Percentiles rank a stretch among this genome's conserved stretches.
Evolutionary conservation across 2,329 filamentous ascomycete species (phyloP).

Genomic region (Blastomyces gilchristii): DNA sequence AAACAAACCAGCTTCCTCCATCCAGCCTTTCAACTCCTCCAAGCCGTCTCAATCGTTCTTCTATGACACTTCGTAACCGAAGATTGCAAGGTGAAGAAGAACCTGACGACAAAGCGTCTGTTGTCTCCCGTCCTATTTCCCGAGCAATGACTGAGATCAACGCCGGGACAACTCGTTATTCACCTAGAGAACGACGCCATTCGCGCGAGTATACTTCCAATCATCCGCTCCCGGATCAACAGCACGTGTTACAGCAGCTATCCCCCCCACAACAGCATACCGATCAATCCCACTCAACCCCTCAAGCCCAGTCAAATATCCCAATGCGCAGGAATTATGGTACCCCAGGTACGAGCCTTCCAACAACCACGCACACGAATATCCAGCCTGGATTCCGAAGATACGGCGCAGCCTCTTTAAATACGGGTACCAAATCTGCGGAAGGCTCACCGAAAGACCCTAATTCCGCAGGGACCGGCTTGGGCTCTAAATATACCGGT

Average conservation of each 20-base stretch:
- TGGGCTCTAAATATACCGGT: conserved; percentile 29
- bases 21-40: conserved; percentile 23
- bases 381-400: conserved; percentile 35
- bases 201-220: conserved; percentile 22
- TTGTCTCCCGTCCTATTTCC: conserved; percentile 30
- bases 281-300: conserved; percentile 17
- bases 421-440: conserved; percentile 10
- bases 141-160: conserved; percentile 35
- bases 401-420: conserved; percentile 18
- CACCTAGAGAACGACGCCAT: conserved; percentile 25
- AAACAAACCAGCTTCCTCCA: conserved; percentile 22
- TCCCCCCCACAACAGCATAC: conserved; percentile 11
- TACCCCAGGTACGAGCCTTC: conserved; percentile 26
- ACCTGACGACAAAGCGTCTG: conserved; percentile 22
- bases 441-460: conserved; percentile 17
- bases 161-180: conserved; percentile 21
- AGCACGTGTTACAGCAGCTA: conserved; percentile 15
- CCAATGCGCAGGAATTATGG: conserved; percentile 31
- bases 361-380: conserved; percentile 29
- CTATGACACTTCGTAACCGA: conserved; percentile 31
- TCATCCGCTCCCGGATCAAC: conserved; percentile 21
- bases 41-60: conserved; percentile 32
- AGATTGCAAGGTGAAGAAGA: conserved; percentile 31
- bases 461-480: conserved; percentile 21
- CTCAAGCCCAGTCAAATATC: conserved; percentile 26